phyloP scores from a whole-genome alignment of 768 basidiomycete species.

The Podaxis carcinomalis region DNA sequence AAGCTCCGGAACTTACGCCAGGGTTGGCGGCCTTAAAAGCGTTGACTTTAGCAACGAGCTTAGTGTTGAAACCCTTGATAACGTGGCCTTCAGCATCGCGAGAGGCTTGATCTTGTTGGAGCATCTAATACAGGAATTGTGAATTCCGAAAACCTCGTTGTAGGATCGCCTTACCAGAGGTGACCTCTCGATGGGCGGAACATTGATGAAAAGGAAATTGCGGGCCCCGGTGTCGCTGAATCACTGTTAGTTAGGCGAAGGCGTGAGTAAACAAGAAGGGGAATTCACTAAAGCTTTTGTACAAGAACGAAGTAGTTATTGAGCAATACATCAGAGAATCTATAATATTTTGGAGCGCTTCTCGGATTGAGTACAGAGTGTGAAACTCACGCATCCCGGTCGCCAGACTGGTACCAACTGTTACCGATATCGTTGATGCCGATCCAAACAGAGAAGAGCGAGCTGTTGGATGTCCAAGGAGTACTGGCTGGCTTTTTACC shows the following conservation, averaged over 20 bases:
- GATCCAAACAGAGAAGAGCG: slow-evolving; percentile 67
- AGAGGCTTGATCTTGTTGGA: slow-evolving; percentile 34
- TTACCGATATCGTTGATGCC: slow-evolving; percentile 70
- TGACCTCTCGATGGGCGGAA: slow-evolving; percentile 38
- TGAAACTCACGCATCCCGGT: slow-evolving; percentile 41
- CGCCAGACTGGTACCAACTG: slow-evolving; percentile 42
- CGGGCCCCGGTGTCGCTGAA: slow-evolving; percentile 49
- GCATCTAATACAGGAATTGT: slow-evolving; percentile 37
- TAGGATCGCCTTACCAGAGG: slow-evolving; percentile 28
- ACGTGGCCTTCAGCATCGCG: slow-evolving; percentile 39
- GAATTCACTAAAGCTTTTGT: slow-evolving; percentile 20
- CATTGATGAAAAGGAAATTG: slow-evolving; percentile 46
- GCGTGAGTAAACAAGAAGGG: not conserved
- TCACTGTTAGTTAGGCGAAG: not conserved
- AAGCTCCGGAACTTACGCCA: slow-evolving; percentile 32
- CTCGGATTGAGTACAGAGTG: not conserved
- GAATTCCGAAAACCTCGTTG: too few species aligned
- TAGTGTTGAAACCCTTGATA: slow-evolving; percentile 48
- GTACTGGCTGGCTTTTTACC: slow-evolving; percentile 45
- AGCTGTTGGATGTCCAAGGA: slow-evolving; percentile 52
- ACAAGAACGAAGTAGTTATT: slow-evolving; percentile 23
- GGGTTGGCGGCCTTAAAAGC: slow-evolving; percentile 39
- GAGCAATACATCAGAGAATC: slow-evolving; percentile 35
- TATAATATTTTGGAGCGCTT: not conserved
- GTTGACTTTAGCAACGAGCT: slow-evolving; percentile 36